These are phyloP conservation scores for Suhomyces emberorum DNA, from an alignment of 805 yeast species.

Conservation along the genomic window DNA sequence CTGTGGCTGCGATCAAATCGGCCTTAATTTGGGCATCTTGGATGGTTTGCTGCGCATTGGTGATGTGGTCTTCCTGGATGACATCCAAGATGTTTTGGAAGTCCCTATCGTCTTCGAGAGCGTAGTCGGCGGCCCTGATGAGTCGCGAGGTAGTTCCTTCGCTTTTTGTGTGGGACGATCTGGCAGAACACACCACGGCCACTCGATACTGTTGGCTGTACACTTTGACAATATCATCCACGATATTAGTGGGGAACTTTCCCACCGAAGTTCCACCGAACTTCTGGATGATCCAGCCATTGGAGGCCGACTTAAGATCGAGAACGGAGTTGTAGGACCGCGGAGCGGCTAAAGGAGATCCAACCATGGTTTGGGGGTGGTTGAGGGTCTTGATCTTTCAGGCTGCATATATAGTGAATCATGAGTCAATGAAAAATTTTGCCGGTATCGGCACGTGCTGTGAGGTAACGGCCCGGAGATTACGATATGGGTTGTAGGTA, in stretches of 20 bases:
- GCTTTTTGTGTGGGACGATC: conserved; percentile 85
- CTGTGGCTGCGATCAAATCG: conserved; percentile 56
- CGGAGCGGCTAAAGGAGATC: conserved; percentile 20
- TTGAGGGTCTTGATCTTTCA: not conserved
- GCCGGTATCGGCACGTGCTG: conserved; percentile 11
- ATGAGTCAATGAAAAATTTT: conserved; percentile 9
- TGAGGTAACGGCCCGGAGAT: conserved; percentile 4
- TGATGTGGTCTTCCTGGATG: conserved; percentile 73
- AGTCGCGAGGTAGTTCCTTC: conserved; percentile 95
- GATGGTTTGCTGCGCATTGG: conserved; percentile 62
- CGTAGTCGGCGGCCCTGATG: conserved; percentile 77
- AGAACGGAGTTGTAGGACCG: conserved; percentile 40
- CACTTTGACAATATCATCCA: conserved; percentile 74
- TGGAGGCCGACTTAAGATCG: conserved; percentile 26
- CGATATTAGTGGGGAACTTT: conserved; percentile 82
- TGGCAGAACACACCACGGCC: conserved; percentile 94
- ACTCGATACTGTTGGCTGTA: conserved; percentile 62
- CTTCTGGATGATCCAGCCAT: conserved; percentile 65
- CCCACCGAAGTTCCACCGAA: conserved; percentile 98
- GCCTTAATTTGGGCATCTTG: conserved; percentile 42
- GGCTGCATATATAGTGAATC: not conserved
- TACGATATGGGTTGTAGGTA: no score
- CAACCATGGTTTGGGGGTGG: conserved; percentile 11
- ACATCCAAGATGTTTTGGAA: conserved; percentile 58
- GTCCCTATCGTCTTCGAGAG: conserved; percentile 58